phyloP scores from a whole-genome alignment of 2,329 filamentous ascomycete genomes.

The Epichloe hybrida region DNA sequence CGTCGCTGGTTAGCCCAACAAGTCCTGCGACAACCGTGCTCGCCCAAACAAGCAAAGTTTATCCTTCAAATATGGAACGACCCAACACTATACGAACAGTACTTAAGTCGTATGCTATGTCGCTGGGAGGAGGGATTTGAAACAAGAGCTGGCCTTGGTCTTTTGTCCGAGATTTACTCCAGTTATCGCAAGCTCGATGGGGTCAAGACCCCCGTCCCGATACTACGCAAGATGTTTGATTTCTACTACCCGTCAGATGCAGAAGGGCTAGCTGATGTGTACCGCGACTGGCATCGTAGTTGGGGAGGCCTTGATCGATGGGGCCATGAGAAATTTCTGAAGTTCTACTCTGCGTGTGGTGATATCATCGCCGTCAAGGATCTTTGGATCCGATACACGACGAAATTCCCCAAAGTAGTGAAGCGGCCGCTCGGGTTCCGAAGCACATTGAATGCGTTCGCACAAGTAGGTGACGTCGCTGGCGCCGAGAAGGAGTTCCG shows the following conservation, averaged over 20 bases:
- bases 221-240: constrained; percentile 33
- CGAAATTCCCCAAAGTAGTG: constrained; percentile 21
- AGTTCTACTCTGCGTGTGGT: constrained; percentile 33
- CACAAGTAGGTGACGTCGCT: constrained; percentile 49
- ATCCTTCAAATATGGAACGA: constrained; percentile 30
- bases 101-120: constrained; percentile 23
- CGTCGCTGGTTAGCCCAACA: constrained; percentile 18
- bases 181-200: constrained; percentile 30
- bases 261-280: constrained; percentile 31
- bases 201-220: constrained; percentile 21
- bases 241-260: constrained; percentile 24
- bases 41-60: constrained; percentile 18
- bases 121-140: constrained; percentile 17
- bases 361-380: constrained; percentile 31
- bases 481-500: constrained; percentile 48
- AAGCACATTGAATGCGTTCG: constrained; percentile 59
- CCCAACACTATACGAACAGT: constrained; percentile 27
- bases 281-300: constrained; percentile 33
- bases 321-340: constrained; percentile 35
- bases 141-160: constrained; percentile 14
- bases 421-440: constrained; percentile 27
- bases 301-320: constrained; percentile 27
- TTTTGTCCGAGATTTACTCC: constrained; percentile 30
- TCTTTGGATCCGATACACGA: constrained; percentile 31
- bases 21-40: constrained; percentile 20